phyloP scores from a whole-genome alignment of 805 yeast species.

The Myxozyma nipponensis region DNA sequence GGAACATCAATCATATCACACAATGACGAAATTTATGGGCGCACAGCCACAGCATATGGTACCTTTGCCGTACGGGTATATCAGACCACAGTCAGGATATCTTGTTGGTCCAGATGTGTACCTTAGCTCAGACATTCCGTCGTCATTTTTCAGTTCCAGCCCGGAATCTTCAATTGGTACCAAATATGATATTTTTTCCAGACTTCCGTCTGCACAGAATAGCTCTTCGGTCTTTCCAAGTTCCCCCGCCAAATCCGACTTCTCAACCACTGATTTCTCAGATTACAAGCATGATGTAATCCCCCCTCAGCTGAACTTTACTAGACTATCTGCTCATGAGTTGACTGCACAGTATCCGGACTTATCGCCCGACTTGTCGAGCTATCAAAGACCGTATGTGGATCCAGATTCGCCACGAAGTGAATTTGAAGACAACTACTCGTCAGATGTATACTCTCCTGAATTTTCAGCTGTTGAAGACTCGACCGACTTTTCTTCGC shows the following conservation, averaged over 20 bases:
- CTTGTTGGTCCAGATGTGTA: neutral
- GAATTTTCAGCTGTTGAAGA: slow-evolving; percentile 18
- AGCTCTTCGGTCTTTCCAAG: neutral
- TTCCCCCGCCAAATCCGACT: neutral
- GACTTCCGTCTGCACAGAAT: slow-evolving; percentile 2
- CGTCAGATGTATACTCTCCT: slow-evolving; percentile 22
- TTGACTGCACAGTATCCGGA: neutral
- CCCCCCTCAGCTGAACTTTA: neutral
- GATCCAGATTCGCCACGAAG: slow-evolving; percentile 6
- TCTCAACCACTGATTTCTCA: slow-evolving; percentile 6
- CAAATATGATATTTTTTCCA: slow-evolving; percentile 15
- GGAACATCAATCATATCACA: neutral
- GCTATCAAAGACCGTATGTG: neutral
- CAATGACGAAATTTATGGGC: slow-evolving; percentile 10
- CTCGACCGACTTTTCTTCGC: slow-evolving; percentile 24
- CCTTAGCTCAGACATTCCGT: neutral
- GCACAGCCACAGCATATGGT: slow-evolving; percentile 1
- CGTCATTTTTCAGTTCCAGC: neutral
- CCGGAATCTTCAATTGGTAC: slow-evolving; percentile 3
- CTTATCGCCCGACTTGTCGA: neutral
- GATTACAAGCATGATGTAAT: slow-evolving; percentile 1
- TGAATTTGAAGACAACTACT: slow-evolving; percentile 24
- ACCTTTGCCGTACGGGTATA: too few species aligned
- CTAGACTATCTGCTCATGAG: neutral
- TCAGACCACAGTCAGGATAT: neutral